Conservation (phyloP, 2,329 filamentous ascomycete species). For the Paraphoma chrysanthemicola region DNA sequence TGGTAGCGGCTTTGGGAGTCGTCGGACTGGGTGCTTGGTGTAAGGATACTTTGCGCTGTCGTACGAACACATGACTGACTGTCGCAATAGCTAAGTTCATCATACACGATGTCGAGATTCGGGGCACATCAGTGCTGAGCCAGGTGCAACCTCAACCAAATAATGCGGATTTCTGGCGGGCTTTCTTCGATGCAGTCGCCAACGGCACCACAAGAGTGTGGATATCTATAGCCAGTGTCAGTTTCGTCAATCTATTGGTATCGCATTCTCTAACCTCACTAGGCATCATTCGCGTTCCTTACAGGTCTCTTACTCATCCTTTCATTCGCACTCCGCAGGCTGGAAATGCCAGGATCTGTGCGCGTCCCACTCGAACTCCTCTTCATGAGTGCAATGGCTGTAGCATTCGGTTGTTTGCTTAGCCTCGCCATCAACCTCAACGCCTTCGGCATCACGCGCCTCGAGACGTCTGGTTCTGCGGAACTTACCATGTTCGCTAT, state of each 20-base stretch:
- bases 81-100: slow-evolving; percentile 17
- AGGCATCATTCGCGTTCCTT: slow-evolving; percentile 31
- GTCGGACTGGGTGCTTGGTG: slow-evolving; percentile 34
- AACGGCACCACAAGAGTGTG: slow-evolving; percentile 25
- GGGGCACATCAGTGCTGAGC: slow-evolving; percentile 23
- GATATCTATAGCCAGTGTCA: slow-evolving; percentile 33
- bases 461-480: slow-evolving; percentile 18
- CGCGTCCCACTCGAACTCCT: slow-evolving; percentile 31
- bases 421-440: slow-evolving; percentile 24
- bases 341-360: slow-evolving; percentile 23
- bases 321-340: slow-evolving; percentile 17
- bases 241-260: slow-evolving; percentile 3
- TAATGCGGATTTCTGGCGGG: slow-evolving; percentile 22
- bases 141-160: slow-evolving; percentile 9
- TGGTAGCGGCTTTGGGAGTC: slow-evolving; percentile 26
- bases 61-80: background rate
- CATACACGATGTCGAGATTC: slow-evolving; percentile 29
- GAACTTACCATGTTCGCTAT: slow-evolving; percentile 27
- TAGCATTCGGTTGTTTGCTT: slow-evolving; percentile 29
- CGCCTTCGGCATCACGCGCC: slow-evolving; percentile 8
- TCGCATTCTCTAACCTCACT: slow-evolving; percentile 8
- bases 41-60: slow-evolving; percentile 11
- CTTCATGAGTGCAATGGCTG: slow-evolving; percentile 29
- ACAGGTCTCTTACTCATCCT: slow-evolving; percentile 21
- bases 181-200: slow-evolving; percentile 22